Base-by-base conservation (phyloP, 2,329 filamentous ascomycete genomes). In the Aureobasidium melanogenum region DNA sequence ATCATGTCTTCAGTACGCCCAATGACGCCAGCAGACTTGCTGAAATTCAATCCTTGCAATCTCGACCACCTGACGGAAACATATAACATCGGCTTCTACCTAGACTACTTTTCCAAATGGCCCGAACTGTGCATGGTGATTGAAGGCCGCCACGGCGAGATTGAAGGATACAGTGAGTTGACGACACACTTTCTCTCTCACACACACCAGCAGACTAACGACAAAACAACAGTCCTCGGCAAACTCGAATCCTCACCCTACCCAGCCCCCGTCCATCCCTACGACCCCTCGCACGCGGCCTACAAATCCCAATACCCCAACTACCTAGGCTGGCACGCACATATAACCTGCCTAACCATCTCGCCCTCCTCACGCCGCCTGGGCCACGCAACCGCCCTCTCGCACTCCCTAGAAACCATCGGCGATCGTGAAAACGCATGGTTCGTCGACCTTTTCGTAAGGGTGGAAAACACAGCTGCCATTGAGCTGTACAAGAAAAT, bases 251-350 rank as follows among this genome's bases (percentile, higher is more conserved):
- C 91, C 65, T 80, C 78, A 1, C 79, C 79, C n/a, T 95, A 91
- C 60, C 88, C 89, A 17, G 80, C 89, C 47, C 85, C 86, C 58
- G 84, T 88, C 72, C 82, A 84, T 63, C 85, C 85, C 69, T 94
- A 90, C 54, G 82, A 87, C 69, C 91, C 78, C 15, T 59, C 67
- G 50, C 63, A 73, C 24, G 70, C 68, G 22, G 67, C 70, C 58
- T 73, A 73, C 60, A 74, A 70, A 14, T 76, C 74, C 66, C 72
- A 76, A 14, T 73, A 75, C 64, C 73, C 76, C 4, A 78, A 97
- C 77, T 96, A 95, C 77, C 87, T 96, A n/a, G 93, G 93, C n/a
- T 97, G 91, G 90, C 94, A 99, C 77, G 93, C 91, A 22, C 94
- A 99, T 76, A 96, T 99, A 71, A 99, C 94, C 5, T 94, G 93